These are phyloP conservation scores for Xylaria sp. DNA, from an alignment of 2,329 filamentous ascomycete species.

Conservation along the genomic window DNA sequence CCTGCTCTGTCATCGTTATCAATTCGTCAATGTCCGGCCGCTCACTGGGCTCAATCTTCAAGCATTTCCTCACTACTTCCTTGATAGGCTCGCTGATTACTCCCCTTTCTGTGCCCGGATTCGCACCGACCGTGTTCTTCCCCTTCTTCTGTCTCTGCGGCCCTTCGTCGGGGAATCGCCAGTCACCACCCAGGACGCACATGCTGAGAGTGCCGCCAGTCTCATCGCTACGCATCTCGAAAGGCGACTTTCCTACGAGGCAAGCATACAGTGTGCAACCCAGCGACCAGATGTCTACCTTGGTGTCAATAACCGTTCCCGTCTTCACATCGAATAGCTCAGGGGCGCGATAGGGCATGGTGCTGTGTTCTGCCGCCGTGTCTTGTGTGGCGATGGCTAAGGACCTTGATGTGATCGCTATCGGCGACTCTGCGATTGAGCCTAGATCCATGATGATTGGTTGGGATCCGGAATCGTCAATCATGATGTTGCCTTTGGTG, in stretches of 20 bases:
- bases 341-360: conserved; percentile 97
- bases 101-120: conserved; percentile 55
- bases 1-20: conserved; percentile 49
- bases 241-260: conserved; percentile 94
- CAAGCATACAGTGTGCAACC: conserved; percentile 98
- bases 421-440: conserved; percentile 86
- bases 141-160: conserved; percentile 62
- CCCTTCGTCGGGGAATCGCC: conserved; percentile 93
- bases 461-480: conserved; percentile 85
- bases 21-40: conserved; percentile 66
- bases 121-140: conserved; percentile 53
- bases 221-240: conserved; percentile 95
- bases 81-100: conserved; percentile 83
- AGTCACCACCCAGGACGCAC: conserved; percentile 92
- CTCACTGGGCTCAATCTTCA: conserved; percentile 87
- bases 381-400: conserved; percentile 94
- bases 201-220: conserved; percentile 93
- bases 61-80: conserved; percentile 86
- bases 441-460: conserved; percentile 98
- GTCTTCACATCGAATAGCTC: conserved; percentile 99
- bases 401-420: conserved; percentile 88
- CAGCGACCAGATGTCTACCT: conserved; percentile 97
- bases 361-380: conserved; percentile 93
- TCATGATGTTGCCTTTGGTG: conserved; percentile 90
- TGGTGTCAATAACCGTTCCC: conserved; percentile 89